A percentile compares a stretch with the other conserved stretches of the same genome.
phyloP scores from a whole-genome alignment of 2,329 filamentous ascomycete genomes.

The Ustulina deusta region DNA sequence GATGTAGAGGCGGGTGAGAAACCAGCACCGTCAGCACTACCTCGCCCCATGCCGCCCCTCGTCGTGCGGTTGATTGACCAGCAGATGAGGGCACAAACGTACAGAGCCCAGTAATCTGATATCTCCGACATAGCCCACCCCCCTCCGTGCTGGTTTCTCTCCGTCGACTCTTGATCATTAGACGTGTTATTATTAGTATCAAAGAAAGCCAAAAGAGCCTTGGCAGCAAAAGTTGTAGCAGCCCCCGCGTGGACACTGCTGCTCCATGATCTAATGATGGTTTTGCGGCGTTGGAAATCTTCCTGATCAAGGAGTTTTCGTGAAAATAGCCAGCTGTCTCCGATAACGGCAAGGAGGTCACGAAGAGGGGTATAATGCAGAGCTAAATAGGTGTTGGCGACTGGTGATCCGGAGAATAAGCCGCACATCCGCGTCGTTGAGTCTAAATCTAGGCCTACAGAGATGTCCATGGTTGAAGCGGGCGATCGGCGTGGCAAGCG shows the following conservation, averaged over 20 bases:
- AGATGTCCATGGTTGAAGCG: constrained; percentile 39
- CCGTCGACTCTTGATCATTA: constrained; percentile 30
- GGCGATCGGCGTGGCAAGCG: constrained; percentile 44
- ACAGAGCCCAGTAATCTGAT: constrained; percentile 87
- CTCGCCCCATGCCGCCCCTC: constrained; percentile 37
- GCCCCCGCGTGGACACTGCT: constrained; percentile 54
- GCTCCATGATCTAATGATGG: constrained; percentile 56
- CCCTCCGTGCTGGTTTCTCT: constrained; percentile 26
- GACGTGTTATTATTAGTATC: constrained; percentile 43
- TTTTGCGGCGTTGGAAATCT: constrained; percentile 61
- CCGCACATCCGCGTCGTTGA: constrained; percentile 51
- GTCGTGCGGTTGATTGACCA: constrained; percentile 59
- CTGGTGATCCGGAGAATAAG: constrained; percentile 60
- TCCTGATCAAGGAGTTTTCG: constrained; percentile 62
- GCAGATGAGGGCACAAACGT: constrained; percentile 69
- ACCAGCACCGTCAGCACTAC: constrained; percentile 22
- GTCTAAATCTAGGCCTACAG: constrained; percentile 40
- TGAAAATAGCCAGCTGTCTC: constrained; percentile 69
- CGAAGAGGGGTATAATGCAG: constrained; percentile 70
- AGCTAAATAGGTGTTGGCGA: constrained; percentile 67
- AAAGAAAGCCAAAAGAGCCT: constrained; percentile 62
- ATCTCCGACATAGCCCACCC: constrained; percentile 68
- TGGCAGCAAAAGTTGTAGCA: constrained; percentile 64
- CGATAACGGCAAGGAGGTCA: constrained; percentile 67
- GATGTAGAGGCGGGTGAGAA: constrained; percentile 21